Conservation (phyloP, 306 rosid species). For the Albizia julibrissin region DNA sequence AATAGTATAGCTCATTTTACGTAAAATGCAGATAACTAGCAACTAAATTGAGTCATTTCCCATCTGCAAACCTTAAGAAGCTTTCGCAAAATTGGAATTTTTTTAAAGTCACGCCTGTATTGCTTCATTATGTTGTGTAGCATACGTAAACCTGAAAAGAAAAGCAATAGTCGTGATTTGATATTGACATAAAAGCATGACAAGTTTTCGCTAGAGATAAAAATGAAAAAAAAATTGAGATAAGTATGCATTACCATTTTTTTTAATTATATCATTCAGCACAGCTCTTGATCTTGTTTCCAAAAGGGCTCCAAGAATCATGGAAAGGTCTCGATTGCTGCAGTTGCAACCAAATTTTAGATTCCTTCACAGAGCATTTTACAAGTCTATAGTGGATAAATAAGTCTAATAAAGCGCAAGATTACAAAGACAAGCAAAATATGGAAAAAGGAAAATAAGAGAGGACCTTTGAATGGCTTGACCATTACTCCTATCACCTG, state of each 20-base stretch:
- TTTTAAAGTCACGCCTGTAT: conserved; percentile 86
- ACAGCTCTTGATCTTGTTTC: conserved; percentile 90
- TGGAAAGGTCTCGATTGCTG: conserved; percentile 99
- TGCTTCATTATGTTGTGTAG: conserved; percentile 91
- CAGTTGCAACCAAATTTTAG: conserved; percentile 53
- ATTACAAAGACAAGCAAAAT: not conserved
- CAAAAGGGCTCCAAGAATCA: conserved; percentile 95
- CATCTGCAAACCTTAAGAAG: conserved; percentile 79
- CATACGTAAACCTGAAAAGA: conserved; percentile 86
- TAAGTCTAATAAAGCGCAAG: conserved; percentile 25
- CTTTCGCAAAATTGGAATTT: conserved; percentile 94
- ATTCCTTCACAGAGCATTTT: conserved; percentile 20
- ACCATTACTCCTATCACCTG: conserved; percentile 77
- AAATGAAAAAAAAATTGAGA: not conserved
- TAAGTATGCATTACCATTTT: conserved; percentile 65
- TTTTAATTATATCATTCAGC: conserved; percentile 77
- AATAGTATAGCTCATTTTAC: not conserved
- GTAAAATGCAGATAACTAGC: conserved; percentile 26
- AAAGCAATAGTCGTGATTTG: conserved; percentile 27
- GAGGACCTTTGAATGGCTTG: conserved; percentile 93
- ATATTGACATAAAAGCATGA: conserved; percentile 30
- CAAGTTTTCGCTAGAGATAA: not conserved
- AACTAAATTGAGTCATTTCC: conserved; percentile 33
- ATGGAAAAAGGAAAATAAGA: not conserved
- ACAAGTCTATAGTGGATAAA: conserved; percentile 22